Conservation (phyloP, 176 grass and related monocot species). For the Oryza coarctata region DNA sequence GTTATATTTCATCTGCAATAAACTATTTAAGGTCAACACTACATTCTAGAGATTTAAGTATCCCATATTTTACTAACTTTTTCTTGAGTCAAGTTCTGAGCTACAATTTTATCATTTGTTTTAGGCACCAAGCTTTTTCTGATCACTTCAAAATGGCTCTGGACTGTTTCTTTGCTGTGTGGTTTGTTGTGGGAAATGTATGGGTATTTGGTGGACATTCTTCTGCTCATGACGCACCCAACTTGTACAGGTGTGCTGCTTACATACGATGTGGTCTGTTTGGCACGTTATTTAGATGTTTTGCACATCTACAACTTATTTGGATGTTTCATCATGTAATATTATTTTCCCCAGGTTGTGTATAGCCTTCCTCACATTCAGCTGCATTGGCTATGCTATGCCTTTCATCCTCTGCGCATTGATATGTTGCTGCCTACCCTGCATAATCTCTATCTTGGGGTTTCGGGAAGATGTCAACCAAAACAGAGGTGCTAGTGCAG, state of each 20-base stretch:
- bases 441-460: slow-evolving; percentile 80
- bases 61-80: not conserved
- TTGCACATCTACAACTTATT: not conserved
- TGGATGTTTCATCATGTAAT: slow-evolving; percentile 40
- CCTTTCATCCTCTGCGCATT: slow-evolving; percentile 88
- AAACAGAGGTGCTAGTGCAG: slow-evolving; percentile 69
- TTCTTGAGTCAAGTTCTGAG: not conserved
- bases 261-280: not conserved
- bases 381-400: slow-evolving; percentile 94
- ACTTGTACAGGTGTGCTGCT: slow-evolving; percentile 75
- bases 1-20: not conserved
- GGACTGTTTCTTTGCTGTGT: slow-evolving; percentile 95
- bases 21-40: not conserved
- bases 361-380: slow-evolving; percentile 97
- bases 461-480: slow-evolving; percentile 68
- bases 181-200: slow-evolving; percentile 98
- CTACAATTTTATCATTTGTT: slow-evolving; percentile 22
- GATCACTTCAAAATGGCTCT: slow-evolving; percentile 96
- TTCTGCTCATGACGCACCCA: slow-evolving; percentile 72
- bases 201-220: slow-evolving; percentile 92
- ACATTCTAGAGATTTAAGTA: not conserved
- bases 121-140: slow-evolving; percentile 64
- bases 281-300: not conserved
- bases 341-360: slow-evolving; percentile 77
- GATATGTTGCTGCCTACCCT: slow-evolving; percentile 97